Base-by-base conservation (phyloP, 2,329 filamentous ascomycete species). In the Hawksworthiomyces lignivorus region DNA sequence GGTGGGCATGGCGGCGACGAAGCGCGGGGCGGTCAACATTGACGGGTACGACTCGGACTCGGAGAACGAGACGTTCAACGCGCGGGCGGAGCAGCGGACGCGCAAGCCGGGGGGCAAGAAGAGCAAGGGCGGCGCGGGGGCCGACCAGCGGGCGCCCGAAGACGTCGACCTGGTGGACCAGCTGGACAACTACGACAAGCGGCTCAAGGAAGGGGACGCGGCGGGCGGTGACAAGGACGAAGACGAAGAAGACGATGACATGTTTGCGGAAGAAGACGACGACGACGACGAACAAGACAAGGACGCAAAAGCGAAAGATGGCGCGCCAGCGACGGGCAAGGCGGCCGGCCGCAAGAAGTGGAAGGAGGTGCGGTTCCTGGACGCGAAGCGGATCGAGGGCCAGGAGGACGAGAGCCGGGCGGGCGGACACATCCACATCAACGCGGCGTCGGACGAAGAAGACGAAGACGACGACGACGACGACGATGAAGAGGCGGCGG, bases 1-100 rank as follows among this genome's bases (percentile, higher is more conserved):
- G 14, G 84, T 82, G 2, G 73, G 78, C 15, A 77, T 77, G 2
- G 78, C 80, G 9, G 74, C 77, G 24, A 86, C 87, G 1, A 95
- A 95, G 61, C 86, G 92, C 48, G 90, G 90, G 52, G 92, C 90
- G 0, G 86, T 98, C 42, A 96, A 97, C 56, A 80, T 98, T 30
- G 92, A 97, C 56, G 92, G 92, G 38, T 98, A 97, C 65, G 90
- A 97, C 53, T 92, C 84, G 9, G 92, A 98, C 62, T 94, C 90
- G 3, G 78, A 84, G 39, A 90, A 94, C 50, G 92, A 97, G 57
- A 88, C 85, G 33, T 94, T 95, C 60, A 77, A 92, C 52, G 75
- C 75, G 24, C 77, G 85, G 39, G 83, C 84, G 6, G 78, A 81
- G 45, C 73, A 73, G 43, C 75, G 75, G 49, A 64, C 65, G 4